Conservation (phyloP, 768 basidiomycete genomes). For the Lentinula sp. region DNA sequence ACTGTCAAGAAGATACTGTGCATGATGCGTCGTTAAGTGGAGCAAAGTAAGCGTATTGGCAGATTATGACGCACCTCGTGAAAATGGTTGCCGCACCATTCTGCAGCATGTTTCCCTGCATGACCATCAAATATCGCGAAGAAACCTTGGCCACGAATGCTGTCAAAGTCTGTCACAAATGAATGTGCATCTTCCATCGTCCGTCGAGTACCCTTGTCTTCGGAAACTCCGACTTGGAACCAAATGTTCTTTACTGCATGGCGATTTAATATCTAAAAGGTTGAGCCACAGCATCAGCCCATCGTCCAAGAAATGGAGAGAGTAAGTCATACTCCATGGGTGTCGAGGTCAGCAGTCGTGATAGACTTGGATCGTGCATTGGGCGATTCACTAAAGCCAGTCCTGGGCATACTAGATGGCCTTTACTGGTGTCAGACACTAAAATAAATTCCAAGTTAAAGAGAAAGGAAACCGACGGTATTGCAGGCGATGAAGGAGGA, state of each 20-base stretch:
- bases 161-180: conserved; percentile 91
- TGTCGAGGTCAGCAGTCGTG: conserved; percentile 71
- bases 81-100: conserved; percentile 97
- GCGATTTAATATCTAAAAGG: conserved; percentile 59
- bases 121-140: conserved; percentile 99
- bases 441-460: background rate
- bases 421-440: background rate
- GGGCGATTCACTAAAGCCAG: conserved; percentile 50
- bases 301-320: background rate
- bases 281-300: background rate
- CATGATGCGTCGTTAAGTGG: conserved; percentile 5
- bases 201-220: conserved; percentile 85
- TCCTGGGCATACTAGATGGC: conserved; percentile 19
- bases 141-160: conserved; percentile 91
- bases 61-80: conserved; percentile 58
- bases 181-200: conserved; percentile 98
- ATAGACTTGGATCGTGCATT: conserved; percentile 82
- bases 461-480: background rate
- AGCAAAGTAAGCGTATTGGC: conserved; percentile 4
- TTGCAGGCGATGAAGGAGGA: background rate
- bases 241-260: conserved; percentile 62
- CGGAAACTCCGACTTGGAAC: conserved; percentile 68
- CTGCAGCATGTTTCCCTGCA: conserved; percentile 96
- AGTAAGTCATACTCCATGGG: conserved; percentile 56
- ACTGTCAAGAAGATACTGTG: conserved; percentile 24